Evolutionary conservation across 1,139 yeast genomes (phyloP).

Genomic region (Nadsonia commutata): DNA sequence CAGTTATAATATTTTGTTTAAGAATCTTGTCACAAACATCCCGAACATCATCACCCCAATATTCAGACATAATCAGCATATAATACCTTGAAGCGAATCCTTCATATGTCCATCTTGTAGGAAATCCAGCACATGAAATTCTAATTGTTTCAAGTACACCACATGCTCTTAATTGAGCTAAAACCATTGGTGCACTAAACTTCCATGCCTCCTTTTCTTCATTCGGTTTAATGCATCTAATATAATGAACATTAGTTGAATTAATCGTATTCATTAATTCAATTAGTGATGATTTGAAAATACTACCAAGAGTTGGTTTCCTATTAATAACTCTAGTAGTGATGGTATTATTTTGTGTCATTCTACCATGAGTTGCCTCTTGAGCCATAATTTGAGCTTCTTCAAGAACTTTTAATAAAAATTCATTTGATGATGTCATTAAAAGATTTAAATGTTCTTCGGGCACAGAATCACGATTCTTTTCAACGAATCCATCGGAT

Average conservation of each 20-base stretch:
- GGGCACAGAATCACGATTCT: constrained; percentile 93
- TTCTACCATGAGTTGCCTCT: constrained; percentile 25
- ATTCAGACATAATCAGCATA: constrained; percentile 56
- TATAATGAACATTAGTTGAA: constrained; percentile 90
- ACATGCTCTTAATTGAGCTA: constrained; percentile 92
- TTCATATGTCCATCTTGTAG: constrained; percentile 88
- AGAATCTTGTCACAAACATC: constrained; percentile 57
- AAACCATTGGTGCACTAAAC: constrained; percentile 88
- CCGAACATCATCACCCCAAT: constrained; percentile 45
- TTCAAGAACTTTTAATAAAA: constrained; percentile 48
- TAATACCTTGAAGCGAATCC: constrained; percentile 89
- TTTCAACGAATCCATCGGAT: constrained; percentile 88
- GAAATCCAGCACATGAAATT: constrained; percentile 96
- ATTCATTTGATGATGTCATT: constrained; percentile 48
- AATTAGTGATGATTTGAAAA: constrained; percentile 81
- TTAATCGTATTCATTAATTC: constrained; percentile 88
- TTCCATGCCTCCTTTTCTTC: constrained; percentile 92
- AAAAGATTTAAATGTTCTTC: constrained; percentile 87
- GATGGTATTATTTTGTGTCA: constrained; percentile 16
- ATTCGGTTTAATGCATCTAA: constrained; percentile 94
- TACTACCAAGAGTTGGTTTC: constrained; percentile 90
- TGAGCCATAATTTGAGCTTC: constrained; percentile 49
- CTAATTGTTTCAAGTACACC: constrained; percentile 96
- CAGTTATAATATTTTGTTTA: constrained; percentile 41
- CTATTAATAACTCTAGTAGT: constrained; percentile 33